A percentile compares a stretch with the other conserved stretches of the same genome.
Evolutionary conservation across 208 protist species (phyloP).

Genomic region (Leishmania major): DNA sequence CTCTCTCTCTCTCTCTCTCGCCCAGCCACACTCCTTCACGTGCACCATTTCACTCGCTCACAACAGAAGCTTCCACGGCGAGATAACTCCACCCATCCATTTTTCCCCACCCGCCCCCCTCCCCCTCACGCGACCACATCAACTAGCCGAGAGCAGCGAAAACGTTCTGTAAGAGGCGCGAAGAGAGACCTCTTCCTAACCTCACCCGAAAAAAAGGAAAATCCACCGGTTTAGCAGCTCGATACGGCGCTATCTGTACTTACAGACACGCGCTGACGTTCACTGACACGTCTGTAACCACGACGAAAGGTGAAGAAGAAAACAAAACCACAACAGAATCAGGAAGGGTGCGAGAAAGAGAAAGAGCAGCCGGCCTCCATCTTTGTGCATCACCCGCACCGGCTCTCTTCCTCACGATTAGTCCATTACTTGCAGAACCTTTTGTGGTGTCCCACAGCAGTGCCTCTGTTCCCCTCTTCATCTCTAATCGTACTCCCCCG

Average conservation of each 20-base stretch:
- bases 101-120: background rate
- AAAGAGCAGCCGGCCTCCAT: background rate
- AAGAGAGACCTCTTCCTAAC: background rate
- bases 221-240: background rate
- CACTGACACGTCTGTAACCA: background rate
- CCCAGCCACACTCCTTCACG: conserved; percentile 1
- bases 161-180: background rate
- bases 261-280: background rate
- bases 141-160: conserved; percentile 1
- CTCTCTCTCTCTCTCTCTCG: background rate
- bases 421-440: background rate
- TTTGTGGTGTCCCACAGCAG: background rate
- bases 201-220: background rate
- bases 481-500: background rate
- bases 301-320: background rate
- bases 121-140: background rate
- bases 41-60: background rate
- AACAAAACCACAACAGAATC: background rate
- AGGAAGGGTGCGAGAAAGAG: background rate
- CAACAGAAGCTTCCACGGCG: background rate
- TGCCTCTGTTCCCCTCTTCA: background rate
- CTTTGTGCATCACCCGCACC: background rate
- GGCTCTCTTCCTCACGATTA: background rate
- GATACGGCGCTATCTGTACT: background rate
- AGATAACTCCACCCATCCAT: background rate